phyloP scores from a whole-genome alignment of 768 basidiomycete genomes.

The Trichaptum fuscoviolaceum region DNA sequence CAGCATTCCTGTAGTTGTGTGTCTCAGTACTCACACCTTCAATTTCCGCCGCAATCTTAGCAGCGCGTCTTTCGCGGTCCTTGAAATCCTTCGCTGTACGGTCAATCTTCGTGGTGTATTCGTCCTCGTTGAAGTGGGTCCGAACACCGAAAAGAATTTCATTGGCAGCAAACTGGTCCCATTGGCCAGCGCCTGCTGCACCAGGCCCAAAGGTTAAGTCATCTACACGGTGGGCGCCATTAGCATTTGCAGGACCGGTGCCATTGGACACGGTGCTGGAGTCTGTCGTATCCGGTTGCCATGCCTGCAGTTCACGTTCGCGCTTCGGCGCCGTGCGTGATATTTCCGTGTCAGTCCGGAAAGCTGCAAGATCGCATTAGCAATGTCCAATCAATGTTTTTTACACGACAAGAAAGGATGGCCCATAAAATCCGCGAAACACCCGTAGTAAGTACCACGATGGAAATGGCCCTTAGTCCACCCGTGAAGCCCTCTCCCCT shows the following conservation, averaged over 20 bases:
- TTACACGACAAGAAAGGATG: constrained; percentile 4
- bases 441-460: not conserved
- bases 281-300: constrained; percentile 43
- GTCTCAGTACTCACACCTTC: constrained; percentile 58
- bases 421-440: constrained; percentile 7
- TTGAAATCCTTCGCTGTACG: constrained; percentile 79
- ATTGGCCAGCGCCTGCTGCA: constrained; percentile 37
- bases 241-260: constrained; percentile 16
- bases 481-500: too few relatives aligned
- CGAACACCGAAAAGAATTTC: constrained; percentile 90
- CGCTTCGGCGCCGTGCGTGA: constrained; percentile 44
- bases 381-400: constrained; percentile 8
- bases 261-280: not conserved
- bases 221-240: constrained; percentile 36
- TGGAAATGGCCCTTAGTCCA: too few relatives aligned
- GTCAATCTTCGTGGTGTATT: constrained; percentile 93
- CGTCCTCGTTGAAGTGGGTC: constrained; percentile 87
- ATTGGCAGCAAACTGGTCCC: constrained; percentile 95
- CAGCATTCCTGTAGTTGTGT: not conserved
- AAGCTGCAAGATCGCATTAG: constrained; percentile 39
- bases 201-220: constrained; percentile 66
- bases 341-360: constrained; percentile 81
- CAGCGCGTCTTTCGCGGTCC: constrained; percentile 83
- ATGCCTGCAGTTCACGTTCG: constrained; percentile 79
- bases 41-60: constrained; percentile 87